Base-by-base conservation (phyloP, 805 yeast genomes). In the Yarrowia sp. region DNA sequence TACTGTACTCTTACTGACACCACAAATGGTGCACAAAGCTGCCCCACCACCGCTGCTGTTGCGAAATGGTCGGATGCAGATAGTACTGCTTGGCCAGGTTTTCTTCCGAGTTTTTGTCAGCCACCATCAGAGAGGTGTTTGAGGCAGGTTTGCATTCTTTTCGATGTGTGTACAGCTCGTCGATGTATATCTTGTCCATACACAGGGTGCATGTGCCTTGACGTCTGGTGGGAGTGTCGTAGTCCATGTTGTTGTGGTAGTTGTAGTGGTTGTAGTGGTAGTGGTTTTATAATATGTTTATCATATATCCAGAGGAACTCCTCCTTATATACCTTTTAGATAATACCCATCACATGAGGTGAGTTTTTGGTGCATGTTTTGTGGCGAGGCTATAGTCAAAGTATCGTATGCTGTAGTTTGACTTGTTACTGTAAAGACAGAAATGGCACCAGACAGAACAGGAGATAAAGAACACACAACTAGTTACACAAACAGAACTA, bases 41-140 rank as follows among this genome's bases (percentile, higher is more conserved):
- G 5, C 52, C 52, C 52, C 52, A 48, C 52, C 52, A 48, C 30
- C 52, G 5, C 26, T 48, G 52, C 24, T 48, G 52, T 30, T 48
- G 52, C 36, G 52, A 48, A 17, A 30, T 30, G 24, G 52, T 48
- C 7, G 52, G 52, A 19, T 48, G 52, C 26, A 48, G 12, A 11
- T 28, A 48, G 36, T 30, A 48, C 36, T 48, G 52, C 6, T 30
- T 48, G 9, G 21, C 16, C 16, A 48, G 36, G 8, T 12, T 28
- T 3, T 48, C 52, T 12, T 48, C 12, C 4, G 24, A 17, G 17
- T 14, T n/a, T 5, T 48, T 19, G 12, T 30, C 26, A 5, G 52
- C 17, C 52, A 12, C 5, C 11, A 26, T 19, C 12, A 30, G 5
- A 3, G 36, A 14, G 1, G 24, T 30, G 1, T 26, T 26, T 4